Evolutionary conservation across 2,329 filamentous ascomycete species (phyloP), one percentile per base, ranked within the genome.

Genomic region (Penicillium sp.): DNA sequence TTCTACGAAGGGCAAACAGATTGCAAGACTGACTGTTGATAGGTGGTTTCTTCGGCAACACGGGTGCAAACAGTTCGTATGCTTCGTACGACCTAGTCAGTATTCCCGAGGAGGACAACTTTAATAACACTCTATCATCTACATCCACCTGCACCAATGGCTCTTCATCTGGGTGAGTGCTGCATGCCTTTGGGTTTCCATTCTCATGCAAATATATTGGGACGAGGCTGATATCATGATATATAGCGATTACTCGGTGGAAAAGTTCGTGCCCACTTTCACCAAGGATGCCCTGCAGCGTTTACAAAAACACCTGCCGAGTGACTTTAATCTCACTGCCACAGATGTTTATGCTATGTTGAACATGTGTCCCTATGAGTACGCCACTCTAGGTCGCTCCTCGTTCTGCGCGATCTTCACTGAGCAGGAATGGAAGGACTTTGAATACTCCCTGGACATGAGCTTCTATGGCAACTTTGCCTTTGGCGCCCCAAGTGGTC

Each of bases 391-490:
- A 13, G 79, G 79, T 16, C 66, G 64, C 48, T 82, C 77, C 3
- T 73, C 79, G 36, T 83, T 83, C 67, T 83, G 81, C 66, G 54
- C 63, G n/a, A 72, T 83, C 21, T 83, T 84, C 68, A 83, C 81
- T 1, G 70, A 74, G 34, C 74, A 80, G 47, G 81, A 84, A 64
- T 84, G 81, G 81, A 65, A 70, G 11, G 79, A 78, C 14, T 84
- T 80, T 62, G 81, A 82, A 56, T 77, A 78, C 53, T 77, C 75
- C 2, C 66, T 82, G 11, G 81, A 83, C 56, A 75, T 81, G 29
- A 75, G 78, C 47, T 84, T 74, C 60, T 77, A 71, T 57, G 72
- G 69, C 14, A 74, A 78, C 56, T 78, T 76, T 56, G 67, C 65
- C 1, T 79, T 68, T 52, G 79, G 79, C n/a, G 77, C 78, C 16